Conservation (phyloP, 257 asterid genomes). For the Lantana camara region DNA sequence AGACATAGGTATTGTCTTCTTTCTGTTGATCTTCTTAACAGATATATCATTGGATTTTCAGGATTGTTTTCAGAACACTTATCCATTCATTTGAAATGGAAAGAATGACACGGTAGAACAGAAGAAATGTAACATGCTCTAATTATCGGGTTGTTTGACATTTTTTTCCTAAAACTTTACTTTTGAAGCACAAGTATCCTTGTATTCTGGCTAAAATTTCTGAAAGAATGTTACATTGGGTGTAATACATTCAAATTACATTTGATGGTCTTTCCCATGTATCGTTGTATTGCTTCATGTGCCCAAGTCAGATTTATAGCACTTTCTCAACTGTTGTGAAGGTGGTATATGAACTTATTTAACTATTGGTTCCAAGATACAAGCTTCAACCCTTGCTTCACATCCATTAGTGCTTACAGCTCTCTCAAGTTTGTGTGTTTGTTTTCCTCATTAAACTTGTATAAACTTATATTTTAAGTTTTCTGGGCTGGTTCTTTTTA, state of each 20-base stretch:
- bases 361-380: constrained; percentile 69
- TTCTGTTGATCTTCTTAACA: no score
- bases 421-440: constrained; percentile 58
- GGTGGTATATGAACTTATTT: constrained; percentile 27
- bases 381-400: constrained; percentile 84
- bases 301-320: constrained; percentile 19
- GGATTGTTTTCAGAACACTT: constrained; percentile 15
- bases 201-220: neutral
- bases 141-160: constrained; percentile 9
- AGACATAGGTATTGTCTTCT: constrained; percentile 74
- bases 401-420: constrained; percentile 90
- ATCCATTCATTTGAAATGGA: constrained; percentile 9
- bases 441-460: neutral
- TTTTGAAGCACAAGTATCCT: constrained; percentile 14
- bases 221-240: constrained; percentile 17
- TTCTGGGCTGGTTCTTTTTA: constrained; percentile 10
- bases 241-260: constrained; percentile 18
- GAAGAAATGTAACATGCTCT: constrained; percentile 7
- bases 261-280: constrained; percentile 16
- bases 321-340: constrained; percentile 23
- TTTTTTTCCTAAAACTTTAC: constrained; percentile 6
- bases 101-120: neutral
- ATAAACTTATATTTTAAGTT: constrained; percentile 1
- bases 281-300: constrained; percentile 9
- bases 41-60: constrained; percentile 19